Evolutionary conservation across 208 protist species (phyloP).

Genomic region (Crithidia expoeki): DNA sequence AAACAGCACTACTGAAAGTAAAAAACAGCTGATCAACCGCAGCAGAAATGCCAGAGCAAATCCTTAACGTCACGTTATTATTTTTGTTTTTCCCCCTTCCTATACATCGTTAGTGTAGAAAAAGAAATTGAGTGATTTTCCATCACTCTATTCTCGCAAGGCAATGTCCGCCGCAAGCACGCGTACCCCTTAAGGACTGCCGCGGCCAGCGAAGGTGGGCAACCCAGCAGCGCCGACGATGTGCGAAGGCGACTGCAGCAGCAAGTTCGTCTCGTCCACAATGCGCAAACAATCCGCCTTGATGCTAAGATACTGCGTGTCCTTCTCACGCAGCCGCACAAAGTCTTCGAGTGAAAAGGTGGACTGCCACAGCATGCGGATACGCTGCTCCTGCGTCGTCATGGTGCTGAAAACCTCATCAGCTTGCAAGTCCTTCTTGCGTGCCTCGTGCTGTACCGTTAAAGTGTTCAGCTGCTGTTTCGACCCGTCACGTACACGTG

Average conservation of each 20-base stretch:
- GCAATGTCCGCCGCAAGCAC: no score
- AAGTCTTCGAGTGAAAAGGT: constrained; percentile 89
- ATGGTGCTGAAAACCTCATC: constrained; percentile 65
- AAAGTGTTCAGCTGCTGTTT: constrained; percentile 75
- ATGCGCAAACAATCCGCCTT: constrained; percentile 88
- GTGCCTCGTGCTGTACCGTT: constrained; percentile 53
- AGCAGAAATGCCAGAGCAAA: no score
- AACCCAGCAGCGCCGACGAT: constrained; percentile 24
- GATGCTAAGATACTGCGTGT: constrained; percentile 80
- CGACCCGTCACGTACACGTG: constrained; percentile 68
- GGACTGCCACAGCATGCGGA: constrained; percentile 88
- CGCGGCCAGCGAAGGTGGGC: constrained; percentile 23
- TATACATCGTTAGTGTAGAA: no score
- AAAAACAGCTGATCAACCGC: no score
- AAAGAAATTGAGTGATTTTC: no score
- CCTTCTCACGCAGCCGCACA: constrained; percentile 87
- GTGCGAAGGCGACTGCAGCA: constrained; percentile 69
- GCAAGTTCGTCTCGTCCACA: constrained; percentile 84
- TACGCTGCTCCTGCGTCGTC: constrained; percentile 80
- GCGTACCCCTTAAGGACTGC: neutral
- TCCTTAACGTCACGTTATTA: no score
- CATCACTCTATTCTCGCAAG: no score
- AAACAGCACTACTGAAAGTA: no score
- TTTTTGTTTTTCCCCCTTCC: no score
- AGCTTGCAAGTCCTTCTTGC: constrained; percentile 53